Conservation (phyloP, 768 basidiomycete species). For the Amylocystis lapponica region DNA sequence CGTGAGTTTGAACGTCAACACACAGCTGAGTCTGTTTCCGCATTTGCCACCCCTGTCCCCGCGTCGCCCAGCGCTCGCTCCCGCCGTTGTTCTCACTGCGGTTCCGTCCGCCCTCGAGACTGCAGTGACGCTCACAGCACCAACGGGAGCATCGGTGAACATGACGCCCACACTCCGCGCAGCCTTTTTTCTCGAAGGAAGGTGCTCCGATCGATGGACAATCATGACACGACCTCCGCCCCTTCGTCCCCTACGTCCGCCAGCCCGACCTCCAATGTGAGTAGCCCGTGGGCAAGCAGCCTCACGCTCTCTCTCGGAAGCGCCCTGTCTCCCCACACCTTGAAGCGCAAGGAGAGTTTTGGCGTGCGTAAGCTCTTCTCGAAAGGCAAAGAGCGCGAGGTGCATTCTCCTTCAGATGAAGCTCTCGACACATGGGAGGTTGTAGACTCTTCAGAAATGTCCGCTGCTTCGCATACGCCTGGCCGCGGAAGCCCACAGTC, state of each 20-base stretch:
- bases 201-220: background rate
- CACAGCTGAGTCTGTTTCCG: constrained; percentile 1
- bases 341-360: constrained; percentile 34
- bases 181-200: background rate
- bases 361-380: constrained; percentile 17
- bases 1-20: constrained; percentile 23
- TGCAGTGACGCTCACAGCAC: constrained; percentile 7
- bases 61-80: background rate
- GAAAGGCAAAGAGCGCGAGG: constrained; percentile 19
- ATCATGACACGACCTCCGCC: constrained; percentile 1
- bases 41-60: background rate
- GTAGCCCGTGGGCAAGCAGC: constrained; percentile 16
- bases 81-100: constrained; percentile 17
- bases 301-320: constrained; percentile 12
- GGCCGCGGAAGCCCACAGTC: background rate
- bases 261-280: constrained; percentile 9
- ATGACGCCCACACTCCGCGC: too few relatives aligned
- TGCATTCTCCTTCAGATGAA: background rate
- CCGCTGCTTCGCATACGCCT: background rate
- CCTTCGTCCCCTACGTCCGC: constrained; percentile 11
- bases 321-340: constrained; percentile 28
- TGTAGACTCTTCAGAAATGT: background rate
- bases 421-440: constrained; percentile 12
- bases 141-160: constrained; percentile 7
- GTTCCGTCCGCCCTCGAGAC: constrained; percentile 10